Conservation (phyloP, 495 filamentous ascomycete genomes). For the Aspergillus bridgeri region DNA sequence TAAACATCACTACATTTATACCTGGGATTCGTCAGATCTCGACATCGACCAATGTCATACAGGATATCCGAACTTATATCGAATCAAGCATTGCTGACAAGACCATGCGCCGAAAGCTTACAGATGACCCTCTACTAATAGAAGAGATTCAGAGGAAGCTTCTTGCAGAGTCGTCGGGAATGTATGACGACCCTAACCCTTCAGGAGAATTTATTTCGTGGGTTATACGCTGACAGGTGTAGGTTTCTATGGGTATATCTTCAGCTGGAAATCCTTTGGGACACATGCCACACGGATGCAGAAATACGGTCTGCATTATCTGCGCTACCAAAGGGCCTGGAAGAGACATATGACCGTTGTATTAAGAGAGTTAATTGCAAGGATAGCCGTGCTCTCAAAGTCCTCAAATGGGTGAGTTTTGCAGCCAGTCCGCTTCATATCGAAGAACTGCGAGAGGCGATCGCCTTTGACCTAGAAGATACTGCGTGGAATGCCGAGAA, state of each 20-base stretch:
- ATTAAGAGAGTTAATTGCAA: slow-evolving; percentile 15
- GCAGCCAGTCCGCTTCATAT: slow-evolving; percentile 27
- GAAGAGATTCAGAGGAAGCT: slow-evolving; percentile 14
- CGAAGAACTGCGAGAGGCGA: slow-evolving; percentile 34
- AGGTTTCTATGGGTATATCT: slow-evolving; percentile 32
- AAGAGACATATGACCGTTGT: slow-evolving; percentile 24
- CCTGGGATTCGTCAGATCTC: slow-evolving; percentile 19
- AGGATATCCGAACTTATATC: slow-evolving; percentile 23
- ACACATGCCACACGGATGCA: slow-evolving; percentile 22
- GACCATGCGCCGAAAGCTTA: slow-evolving; percentile 17
- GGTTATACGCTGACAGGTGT: background rate
- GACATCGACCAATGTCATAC: slow-evolving; percentile 19
- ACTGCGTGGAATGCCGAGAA: slow-evolving; percentile 19
- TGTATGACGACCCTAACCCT: slow-evolving; percentile 8
- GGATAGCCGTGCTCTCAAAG: slow-evolving; percentile 11
- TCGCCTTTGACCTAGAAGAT: slow-evolving; percentile 26
- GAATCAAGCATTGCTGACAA: slow-evolving; percentile 21
- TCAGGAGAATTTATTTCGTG: background rate
- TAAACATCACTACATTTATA: slow-evolving; percentile 15
- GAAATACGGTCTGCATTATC: slow-evolving; percentile 19
- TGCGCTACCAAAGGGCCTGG: slow-evolving; percentile 23
- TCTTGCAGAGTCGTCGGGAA: slow-evolving; percentile 17
- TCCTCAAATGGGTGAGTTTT: slow-evolving; percentile 30
- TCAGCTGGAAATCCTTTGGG: slow-evolving; percentile 30
- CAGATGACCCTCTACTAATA: slow-evolving; percentile 14